Evolutionary conservation across 2,329 filamentous ascomycete genomes (phyloP), one percentile per base, ranked within the genome.

Genomic region (Albifimbria verrucaria): DNA sequence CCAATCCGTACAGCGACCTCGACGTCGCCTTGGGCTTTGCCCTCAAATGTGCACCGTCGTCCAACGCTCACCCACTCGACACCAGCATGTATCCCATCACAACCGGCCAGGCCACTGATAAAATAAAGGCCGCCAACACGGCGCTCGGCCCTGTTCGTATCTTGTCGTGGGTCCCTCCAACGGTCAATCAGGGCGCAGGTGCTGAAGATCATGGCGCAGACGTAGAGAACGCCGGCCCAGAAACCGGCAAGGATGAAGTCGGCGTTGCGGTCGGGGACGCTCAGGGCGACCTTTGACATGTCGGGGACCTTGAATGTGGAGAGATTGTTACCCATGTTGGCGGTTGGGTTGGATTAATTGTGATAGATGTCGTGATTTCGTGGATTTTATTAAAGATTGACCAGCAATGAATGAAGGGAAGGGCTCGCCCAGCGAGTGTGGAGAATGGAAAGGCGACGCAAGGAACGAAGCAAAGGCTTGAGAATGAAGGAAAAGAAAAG

Each of bases 131-230:
- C 7, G 56, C 63, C 10, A 72, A 5, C 3, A 72, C 67, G 1
- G 63, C 64, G 1, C 66, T 61, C 0, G 53, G 41, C 0, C 64
- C 62, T 3, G 64, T 65, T 2, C 61, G 61, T 32, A 65, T 61
- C 48, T 69, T 69, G 46, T 73, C 70, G 52, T 11, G 67, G 66
- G 0, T 73, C 72, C 55, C 69, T 66, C 73, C 73, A 76, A n/a
- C 73, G 70, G 56, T 72, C 68, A 57, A 75, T 57, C 52, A 76
- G 66, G n/a, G 62, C 62, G 61, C 72, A 69, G 25, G 73, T 72
- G 54, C 66, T 72, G 59, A 68, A 74, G 60, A 76, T 71, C 65
- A 74, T 72, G 63, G 67, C 71, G 54, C 69, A 67, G 49, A 51
- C 64, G 62, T 76, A 74, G 36, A 73, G 54, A 4, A 65, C 63